Conservation (phyloP, 2,329 filamentous ascomycete species). For the Penicillium capsulatum region DNA sequence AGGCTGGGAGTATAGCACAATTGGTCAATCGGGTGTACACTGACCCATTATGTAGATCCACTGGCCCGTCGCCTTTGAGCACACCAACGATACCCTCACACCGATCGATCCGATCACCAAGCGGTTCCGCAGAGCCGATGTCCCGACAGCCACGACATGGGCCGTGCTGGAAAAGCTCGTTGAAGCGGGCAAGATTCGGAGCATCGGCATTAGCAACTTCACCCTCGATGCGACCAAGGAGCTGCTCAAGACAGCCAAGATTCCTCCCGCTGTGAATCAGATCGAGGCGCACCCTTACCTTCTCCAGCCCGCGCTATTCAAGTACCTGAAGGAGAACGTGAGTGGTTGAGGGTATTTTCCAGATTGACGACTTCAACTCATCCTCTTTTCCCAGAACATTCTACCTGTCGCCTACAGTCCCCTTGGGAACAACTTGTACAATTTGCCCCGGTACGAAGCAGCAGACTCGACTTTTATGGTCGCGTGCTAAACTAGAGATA, state of each 20-base stretch:
- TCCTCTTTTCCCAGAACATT: conserved; percentile 30
- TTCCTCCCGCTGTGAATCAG: conserved; percentile 60
- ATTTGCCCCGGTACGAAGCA: conserved; percentile 25
- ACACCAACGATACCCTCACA: conserved; percentile 27
- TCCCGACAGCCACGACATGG: conserved; percentile 34
- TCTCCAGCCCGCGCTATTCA: conserved; percentile 53
- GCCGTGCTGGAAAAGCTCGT: conserved; percentile 35
- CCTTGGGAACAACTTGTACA: conserved; percentile 48
- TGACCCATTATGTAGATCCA: conserved; percentile 28
- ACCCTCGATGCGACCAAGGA: conserved; percentile 36
- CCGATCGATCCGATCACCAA: conserved; percentile 26
- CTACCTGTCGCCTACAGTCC: conserved; percentile 60
- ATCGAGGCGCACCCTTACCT: conserved; percentile 65
- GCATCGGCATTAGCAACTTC: conserved; percentile 38
- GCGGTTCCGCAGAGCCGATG: conserved; percentile 26
- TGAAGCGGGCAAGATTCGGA: conserved; percentile 31
- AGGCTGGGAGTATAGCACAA: conserved; percentile 1
- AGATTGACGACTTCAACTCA: neutral
- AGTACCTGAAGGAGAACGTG: conserved; percentile 51
- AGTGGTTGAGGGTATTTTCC: conserved; percentile 19
- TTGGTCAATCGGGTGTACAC: neutral
- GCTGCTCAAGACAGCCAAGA: conserved; percentile 40
- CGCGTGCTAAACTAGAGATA: conserved; percentile 8
- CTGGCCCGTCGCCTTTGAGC: conserved; percentile 32
- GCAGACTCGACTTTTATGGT: neutral